Evolutionary conservation across 257 asterid genomes (phyloP).

Genomic region (Linderniella brevidens): DNA sequence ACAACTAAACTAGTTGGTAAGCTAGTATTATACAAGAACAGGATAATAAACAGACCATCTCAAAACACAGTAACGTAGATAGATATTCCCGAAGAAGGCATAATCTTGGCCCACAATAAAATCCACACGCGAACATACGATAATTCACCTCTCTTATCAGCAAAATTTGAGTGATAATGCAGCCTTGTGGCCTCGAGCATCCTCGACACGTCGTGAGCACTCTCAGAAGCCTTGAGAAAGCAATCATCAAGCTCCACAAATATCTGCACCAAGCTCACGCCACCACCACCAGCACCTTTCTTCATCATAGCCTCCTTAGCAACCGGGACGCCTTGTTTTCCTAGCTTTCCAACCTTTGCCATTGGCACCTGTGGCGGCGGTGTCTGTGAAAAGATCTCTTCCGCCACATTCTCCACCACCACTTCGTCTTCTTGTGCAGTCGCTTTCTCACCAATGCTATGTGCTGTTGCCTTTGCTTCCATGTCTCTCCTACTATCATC

Average conservation of each 20-base stretch:
- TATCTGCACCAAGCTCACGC: slow-evolving; percentile 38
- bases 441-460: no score
- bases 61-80: no score
- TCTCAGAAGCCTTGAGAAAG: slow-evolving; percentile 78
- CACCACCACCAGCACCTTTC: slow-evolving; percentile 18
- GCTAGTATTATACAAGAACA: no score
- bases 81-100: no score
- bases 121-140: neutral
- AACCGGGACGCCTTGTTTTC: slow-evolving; percentile 26
- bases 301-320: slow-evolving; percentile 43
- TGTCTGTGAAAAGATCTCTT: slow-evolving; percentile 37
- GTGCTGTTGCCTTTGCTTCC: slow-evolving; percentile 18
- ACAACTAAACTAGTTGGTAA: no score
- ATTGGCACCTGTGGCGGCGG: slow-evolving; percentile 56
- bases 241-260: slow-evolving; percentile 75
- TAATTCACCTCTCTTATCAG: slow-evolving; percentile 65
- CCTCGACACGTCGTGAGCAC: slow-evolving; percentile 82
- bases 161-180: slow-evolving; percentile 92
- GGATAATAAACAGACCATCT: no score
- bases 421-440: slow-evolving; percentile 18
- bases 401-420: slow-evolving; percentile 25
- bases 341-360: slow-evolving; percentile 44
- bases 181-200: slow-evolving; percentile 91
- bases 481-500: slow-evolving; percentile 32
- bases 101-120: neutral